Conservation (phyloP, 2,329 filamentous ascomycete species). For the Ascochyta clinopodiicola region DNA sequence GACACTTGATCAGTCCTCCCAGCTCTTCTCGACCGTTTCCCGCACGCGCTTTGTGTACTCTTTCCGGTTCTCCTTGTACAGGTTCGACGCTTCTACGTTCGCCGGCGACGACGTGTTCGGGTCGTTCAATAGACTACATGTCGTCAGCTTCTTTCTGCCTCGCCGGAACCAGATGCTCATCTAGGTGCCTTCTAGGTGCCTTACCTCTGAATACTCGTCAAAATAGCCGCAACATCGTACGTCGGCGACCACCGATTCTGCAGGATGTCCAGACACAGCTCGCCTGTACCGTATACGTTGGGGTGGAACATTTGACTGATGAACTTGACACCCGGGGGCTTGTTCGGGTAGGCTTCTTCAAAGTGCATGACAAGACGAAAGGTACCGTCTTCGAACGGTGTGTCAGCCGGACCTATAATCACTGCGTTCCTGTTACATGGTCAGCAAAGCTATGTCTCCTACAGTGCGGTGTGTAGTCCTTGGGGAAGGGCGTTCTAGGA, state of each 20-base stretch:
- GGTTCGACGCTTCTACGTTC: conserved; percentile 96
- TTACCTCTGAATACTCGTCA: conserved; percentile 97
- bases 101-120: conserved; percentile 98
- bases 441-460: conserved; percentile 30
- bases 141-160: conserved; percentile 24
- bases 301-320: conserved; percentile 99
- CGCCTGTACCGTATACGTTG: conserved; percentile 96
- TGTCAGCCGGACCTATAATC: conserved; percentile 96
- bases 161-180: background rate
- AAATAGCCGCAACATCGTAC: conserved; percentile 94
- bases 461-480: background rate
- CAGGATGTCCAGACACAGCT: conserved; percentile 94
- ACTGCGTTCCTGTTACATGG: conserved; percentile 81
- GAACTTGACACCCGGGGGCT: conserved; percentile 96
- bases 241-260: conserved; percentile 99
- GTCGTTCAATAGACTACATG: conserved; percentile 84
- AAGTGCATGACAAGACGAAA: conserved; percentile 99
- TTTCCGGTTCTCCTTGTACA: conserved; percentile 97
- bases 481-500: background rate
- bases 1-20: conserved; percentile 73
- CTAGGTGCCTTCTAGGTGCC: conserved; percentile 17
- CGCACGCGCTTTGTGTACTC: conserved; percentile 95
- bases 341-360: conserved; percentile 98
- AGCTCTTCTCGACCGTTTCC: conserved; percentile 99
- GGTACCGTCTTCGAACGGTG: conserved; percentile 96